A percentile compares a stretch with the other conserved stretches of the same genome.
These are phyloP conservation scores for Zygosaccharomyces siamensis DNA, from an alignment of 805 yeast species.

Conservation along the genomic window DNA sequence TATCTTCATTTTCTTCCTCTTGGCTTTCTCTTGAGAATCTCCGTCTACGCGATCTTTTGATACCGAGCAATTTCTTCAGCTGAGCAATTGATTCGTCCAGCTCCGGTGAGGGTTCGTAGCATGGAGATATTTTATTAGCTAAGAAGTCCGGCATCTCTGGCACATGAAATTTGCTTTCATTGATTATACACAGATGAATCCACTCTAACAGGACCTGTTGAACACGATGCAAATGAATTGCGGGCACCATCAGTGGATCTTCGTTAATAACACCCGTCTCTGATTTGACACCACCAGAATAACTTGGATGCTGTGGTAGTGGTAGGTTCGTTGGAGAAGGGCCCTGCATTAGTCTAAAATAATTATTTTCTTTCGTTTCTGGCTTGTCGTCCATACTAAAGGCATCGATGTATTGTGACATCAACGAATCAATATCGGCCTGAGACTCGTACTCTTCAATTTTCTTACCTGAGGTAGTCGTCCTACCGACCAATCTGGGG, in stretches of 20 bases:
- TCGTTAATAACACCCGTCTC: background rate
- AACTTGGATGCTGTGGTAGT: slow-evolving; percentile 14
- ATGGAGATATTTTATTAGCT: slow-evolving; percentile 18
- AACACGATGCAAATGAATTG: slow-evolving; percentile 31
- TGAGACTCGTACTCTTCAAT: slow-evolving; percentile 21
- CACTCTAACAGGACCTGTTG: slow-evolving; percentile 26
- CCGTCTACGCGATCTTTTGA: slow-evolving; percentile 11
- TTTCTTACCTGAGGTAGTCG: slow-evolving; percentile 28
- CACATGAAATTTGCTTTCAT: slow-evolving; percentile 22
- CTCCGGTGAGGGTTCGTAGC: slow-evolving; percentile 4
- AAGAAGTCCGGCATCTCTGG: slow-evolving; percentile 29
- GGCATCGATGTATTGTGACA: slow-evolving; percentile 42
- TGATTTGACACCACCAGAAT: background rate
- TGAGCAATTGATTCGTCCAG: slow-evolving; percentile 8
- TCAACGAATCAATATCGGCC: slow-evolving; percentile 41
- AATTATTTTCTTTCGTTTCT: slow-evolving; percentile 6
- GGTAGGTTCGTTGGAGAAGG: slow-evolving; percentile 19
- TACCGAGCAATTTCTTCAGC: slow-evolving; percentile 19
- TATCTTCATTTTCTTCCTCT: slow-evolving; percentile 12
- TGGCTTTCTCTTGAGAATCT: background rate
- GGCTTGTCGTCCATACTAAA: slow-evolving; percentile 39
- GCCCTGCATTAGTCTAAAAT: slow-evolving; percentile 16
- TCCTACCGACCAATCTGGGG: slow-evolving; percentile 36
- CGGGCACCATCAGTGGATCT: slow-evolving; percentile 28
- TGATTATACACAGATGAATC: slow-evolving; percentile 21